phyloP scores from a whole-genome alignment of 495 filamentous ascomycete species.

The Trichoderma reesei region DNA sequence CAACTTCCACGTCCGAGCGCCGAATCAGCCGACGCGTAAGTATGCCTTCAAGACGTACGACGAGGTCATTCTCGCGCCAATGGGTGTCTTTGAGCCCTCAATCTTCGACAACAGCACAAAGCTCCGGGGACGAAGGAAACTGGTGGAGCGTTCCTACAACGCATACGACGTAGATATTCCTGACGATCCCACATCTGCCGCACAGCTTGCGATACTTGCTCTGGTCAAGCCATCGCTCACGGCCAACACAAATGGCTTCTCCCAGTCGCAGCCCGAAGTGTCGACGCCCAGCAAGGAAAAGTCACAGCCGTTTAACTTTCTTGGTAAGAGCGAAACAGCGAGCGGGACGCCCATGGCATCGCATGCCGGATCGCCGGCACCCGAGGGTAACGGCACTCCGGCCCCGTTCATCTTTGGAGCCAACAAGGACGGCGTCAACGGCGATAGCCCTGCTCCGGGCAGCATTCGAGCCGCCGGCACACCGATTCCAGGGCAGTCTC shows the following conservation, averaged over 20 bases:
- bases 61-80: constrained; percentile 79
- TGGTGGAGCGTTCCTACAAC: constrained; percentile 80
- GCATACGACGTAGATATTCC: constrained; percentile 77
- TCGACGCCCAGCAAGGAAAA: constrained; percentile 46
- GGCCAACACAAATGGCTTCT: constrained; percentile 28
- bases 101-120: constrained; percentile 78
- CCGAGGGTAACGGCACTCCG: constrained; percentile 62
- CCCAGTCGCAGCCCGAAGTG: constrained; percentile 25
- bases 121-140: constrained; percentile 61
- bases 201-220: constrained; percentile 69
- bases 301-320: constrained; percentile 43
- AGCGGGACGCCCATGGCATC: constrained; percentile 74
- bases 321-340: constrained; percentile 41
- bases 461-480: constrained; percentile 36
- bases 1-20: constrained; percentile 81
- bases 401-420: constrained; percentile 41
- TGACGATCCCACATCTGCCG: constrained; percentile 79
- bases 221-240: constrained; percentile 53
- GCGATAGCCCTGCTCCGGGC: constrained; percentile 13
- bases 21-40: constrained; percentile 79
- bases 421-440: constrained; percentile 35
- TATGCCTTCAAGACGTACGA: constrained; percentile 94
- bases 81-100: constrained; percentile 78
- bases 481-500: constrained; percentile 28
- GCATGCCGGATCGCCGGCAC: constrained; percentile 74